These are phyloP conservation scores for Xylaria sp. DNA, from an alignment of 2,329 filamentous ascomycete genomes.

Conservation along the genomic window DNA sequence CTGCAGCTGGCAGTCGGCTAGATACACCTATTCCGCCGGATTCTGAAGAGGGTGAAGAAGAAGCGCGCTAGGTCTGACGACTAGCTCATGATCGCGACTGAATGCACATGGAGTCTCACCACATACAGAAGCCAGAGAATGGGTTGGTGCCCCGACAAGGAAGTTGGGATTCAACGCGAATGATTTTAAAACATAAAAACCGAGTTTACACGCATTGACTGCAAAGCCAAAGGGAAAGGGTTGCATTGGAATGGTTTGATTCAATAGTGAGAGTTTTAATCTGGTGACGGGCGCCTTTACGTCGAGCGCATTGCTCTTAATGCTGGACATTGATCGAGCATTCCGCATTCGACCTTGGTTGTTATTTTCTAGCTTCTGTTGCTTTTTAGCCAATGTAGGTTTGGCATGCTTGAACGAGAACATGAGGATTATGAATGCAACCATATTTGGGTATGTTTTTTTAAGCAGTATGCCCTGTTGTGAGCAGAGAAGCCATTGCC, in stretches of 20 bases:
- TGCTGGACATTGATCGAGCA: background rate
- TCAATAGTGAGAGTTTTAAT: background rate
- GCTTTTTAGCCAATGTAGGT: background rate
- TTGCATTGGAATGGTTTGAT: constrained; percentile 11
- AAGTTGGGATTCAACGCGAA: background rate
- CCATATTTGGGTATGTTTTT: background rate
- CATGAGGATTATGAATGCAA: constrained; percentile 11
- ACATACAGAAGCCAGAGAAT: background rate
- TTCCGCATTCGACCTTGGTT: background rate
- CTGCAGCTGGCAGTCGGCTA: constrained; percentile 39
- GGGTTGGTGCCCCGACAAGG: background rate
- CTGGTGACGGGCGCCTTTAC: background rate
- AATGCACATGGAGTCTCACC: background rate
- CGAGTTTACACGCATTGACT: constrained; percentile 24
- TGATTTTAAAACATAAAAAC: background rate
- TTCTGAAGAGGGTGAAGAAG: constrained; percentile 26
- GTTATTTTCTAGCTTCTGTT: background rate
- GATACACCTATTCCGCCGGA: constrained; percentile 46
- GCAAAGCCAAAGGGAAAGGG: constrained; percentile 14
- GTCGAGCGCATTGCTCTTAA: background rate
- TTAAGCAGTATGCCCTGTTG: background rate
- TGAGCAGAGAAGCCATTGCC: background rate
- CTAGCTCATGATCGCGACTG: background rate
- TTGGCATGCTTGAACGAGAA: constrained; percentile 11
- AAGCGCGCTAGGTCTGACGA: background rate